phyloP scores from a whole-genome alignment of 441 rosid species.

The Geranium incanum region DNA sequence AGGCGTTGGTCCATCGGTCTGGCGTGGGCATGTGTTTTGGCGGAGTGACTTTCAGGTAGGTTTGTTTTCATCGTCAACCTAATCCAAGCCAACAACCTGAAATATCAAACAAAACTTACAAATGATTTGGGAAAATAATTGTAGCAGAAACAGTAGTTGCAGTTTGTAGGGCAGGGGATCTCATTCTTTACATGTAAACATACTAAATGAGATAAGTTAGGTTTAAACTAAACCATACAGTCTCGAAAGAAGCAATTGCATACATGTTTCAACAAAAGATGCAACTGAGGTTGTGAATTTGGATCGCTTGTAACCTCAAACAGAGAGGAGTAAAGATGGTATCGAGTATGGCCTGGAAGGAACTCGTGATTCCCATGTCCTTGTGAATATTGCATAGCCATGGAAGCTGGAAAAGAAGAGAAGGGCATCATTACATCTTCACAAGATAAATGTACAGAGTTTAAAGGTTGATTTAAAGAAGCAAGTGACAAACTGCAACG shows the following conservation, averaged over 20 bases:
- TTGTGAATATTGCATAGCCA: conserved; percentile 89
- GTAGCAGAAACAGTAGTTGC: neutral
- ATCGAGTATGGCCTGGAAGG: conserved; percentile 95
- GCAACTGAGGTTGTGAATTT: conserved; percentile 52
- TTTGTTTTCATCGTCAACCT: conserved; percentile 99
- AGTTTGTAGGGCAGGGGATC: too few relatives aligned
- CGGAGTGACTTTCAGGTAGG: conserved; percentile 98
- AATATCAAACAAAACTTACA: conserved; percentile 15
- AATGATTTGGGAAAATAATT: too few relatives aligned
- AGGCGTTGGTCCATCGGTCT: conserved; percentile 87
- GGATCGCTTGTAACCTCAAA: conserved; percentile 99
- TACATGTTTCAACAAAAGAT: conserved; percentile 90
- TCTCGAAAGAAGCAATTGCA: neutral
- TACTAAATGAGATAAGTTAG: too few relatives aligned
- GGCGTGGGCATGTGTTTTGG: conserved; percentile 99
- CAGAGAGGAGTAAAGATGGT: conserved; percentile 88
- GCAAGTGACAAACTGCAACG: neutral
- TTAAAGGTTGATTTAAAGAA: neutral
- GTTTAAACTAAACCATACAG: too few relatives aligned
- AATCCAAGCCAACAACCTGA: conserved; percentile 96
- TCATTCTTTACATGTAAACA: too few relatives aligned
- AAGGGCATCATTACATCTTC: conserved; percentile 4
- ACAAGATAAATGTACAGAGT: too few relatives aligned
- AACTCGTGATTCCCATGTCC: conserved; percentile 98
- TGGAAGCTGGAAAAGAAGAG: conserved; percentile 61